Conservation (phyloP, 768 basidiomycete species). For the Trametes coccinea region DNA sequence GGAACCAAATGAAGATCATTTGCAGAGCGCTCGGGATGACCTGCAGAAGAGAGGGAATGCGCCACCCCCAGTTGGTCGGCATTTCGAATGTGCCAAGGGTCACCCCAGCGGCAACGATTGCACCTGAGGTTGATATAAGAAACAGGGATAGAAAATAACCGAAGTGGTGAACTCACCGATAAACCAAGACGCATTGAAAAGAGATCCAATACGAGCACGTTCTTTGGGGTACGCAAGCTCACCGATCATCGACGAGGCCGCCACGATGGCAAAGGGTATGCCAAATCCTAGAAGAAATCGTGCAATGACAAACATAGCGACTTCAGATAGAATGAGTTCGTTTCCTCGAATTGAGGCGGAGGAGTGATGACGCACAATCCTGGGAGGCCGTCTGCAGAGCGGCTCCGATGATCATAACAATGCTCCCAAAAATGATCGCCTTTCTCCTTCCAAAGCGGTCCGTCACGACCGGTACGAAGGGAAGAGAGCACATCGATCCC, state of each 20-base stretch:
- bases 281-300: conserved; percentile 60
- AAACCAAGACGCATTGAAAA: conserved; percentile 66
- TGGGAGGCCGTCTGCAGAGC: conserved; percentile 29
- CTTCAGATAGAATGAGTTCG: conserved; percentile 29
- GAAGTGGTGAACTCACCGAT: conserved; percentile 37
- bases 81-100: conserved; percentile 68
- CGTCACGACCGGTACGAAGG: conserved; percentile 51
- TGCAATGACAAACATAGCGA: conserved; percentile 59
- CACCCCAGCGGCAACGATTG: conserved; percentile 58
- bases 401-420: conserved; percentile 34
- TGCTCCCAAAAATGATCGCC: conserved; percentile 53
- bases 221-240: conserved; percentile 73
- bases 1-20: conserved; percentile 53
- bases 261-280: conserved; percentile 61
- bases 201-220: conserved; percentile 61
- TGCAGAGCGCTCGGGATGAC: conserved; percentile 54
- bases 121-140: conserved; percentile 37
- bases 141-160: neutral
- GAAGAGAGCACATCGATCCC: conserved; percentile 56
- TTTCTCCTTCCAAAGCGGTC: conserved; percentile 52
- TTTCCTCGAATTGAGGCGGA: neutral
- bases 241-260: conserved; percentile 66
- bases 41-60: conserved; percentile 68
- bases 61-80: conserved; percentile 61
- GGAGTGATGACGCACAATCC: conserved; percentile 38